phyloP scores from a whole-genome alignment of 148 eudicot species.

The Fallopia convolvulus region DNA sequence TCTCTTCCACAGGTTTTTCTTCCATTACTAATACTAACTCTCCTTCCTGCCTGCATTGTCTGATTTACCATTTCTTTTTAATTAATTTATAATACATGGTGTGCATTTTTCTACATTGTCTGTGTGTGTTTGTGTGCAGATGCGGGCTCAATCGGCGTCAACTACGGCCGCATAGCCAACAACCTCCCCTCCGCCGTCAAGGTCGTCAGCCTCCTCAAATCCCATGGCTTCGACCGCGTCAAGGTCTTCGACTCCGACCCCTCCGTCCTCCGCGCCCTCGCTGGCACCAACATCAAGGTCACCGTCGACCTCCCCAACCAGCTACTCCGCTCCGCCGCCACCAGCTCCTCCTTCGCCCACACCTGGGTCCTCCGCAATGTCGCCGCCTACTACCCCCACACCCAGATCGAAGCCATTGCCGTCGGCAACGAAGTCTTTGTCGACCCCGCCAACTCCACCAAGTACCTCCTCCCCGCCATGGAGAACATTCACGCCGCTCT shows the following conservation, averaged over 20 bases:
- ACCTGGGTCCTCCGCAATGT: constrained; percentile 62
- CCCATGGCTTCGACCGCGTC: constrained; percentile 51
- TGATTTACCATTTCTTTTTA: not conserved
- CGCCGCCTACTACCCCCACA: constrained; percentile 44
- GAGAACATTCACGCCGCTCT: constrained; percentile 54
- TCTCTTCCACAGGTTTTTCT: constrained; percentile 17
- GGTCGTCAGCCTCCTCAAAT: constrained; percentile 48
- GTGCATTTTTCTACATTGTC: not conserved
- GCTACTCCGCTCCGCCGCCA: constrained; percentile 53
- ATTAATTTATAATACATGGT: not conserved
- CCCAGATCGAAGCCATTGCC: constrained; percentile 73
- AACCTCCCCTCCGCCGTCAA: constrained; percentile 67
- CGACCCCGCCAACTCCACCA: constrained; percentile 58
- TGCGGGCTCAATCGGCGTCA: constrained; percentile 64
- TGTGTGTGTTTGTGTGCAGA: constrained; percentile 24
- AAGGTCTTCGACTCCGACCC: constrained; percentile 84
- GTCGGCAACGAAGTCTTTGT: constrained; percentile 87
- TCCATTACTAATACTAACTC: not conserved
- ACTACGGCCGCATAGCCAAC: constrained; percentile 87
- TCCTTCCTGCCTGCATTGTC: not conserved
- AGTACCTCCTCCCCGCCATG: constrained; percentile 66
- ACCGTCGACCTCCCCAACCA: constrained; percentile 80
- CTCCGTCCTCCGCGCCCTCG: constrained; percentile 54
- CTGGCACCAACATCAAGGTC: constrained; percentile 47
- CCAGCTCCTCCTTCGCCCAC: constrained; percentile 37